Conservation (phyloP, 148 eudicot species). For the Oxyria digyna region DNA sequence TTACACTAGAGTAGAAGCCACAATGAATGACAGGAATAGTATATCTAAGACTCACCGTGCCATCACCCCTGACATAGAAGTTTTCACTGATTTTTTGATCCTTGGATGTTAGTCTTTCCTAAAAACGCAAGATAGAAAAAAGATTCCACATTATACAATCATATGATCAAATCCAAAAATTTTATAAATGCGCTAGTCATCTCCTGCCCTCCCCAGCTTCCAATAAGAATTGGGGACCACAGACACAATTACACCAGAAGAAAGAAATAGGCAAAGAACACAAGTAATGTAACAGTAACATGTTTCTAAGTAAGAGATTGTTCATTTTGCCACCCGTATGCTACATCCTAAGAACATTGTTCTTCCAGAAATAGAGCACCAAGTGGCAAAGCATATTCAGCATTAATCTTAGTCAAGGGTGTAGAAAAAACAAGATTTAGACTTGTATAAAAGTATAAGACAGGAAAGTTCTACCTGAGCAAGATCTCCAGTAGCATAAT, state of each 20-base stretch:
- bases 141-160: not conserved
- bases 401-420: not conserved
- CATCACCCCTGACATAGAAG: slow-evolving; percentile 97
- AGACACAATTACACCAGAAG: not conserved
- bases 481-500: slow-evolving; percentile 98
- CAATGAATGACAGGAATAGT: not conserved
- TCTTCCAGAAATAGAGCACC: not conserved
- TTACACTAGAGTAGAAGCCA: slow-evolving; percentile 8
- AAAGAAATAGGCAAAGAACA: not conserved
- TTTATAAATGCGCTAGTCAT: not conserved
- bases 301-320: not conserved
- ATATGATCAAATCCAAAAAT: not conserved
- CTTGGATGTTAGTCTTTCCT: slow-evolving; percentile 84
- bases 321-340: not conserved
- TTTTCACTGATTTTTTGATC: slow-evolving; percentile 95
- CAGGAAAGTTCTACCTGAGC: slow-evolving; percentile 61
- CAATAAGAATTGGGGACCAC: not conserved
- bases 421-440: not conserved
- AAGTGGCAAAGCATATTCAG: not conserved
- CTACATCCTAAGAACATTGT: not conserved
- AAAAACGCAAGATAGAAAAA: slow-evolving; percentile 9
- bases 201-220: not conserved
- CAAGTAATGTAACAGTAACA: not conserved
- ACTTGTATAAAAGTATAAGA: not conserved
- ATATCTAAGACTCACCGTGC: slow-evolving; percentile 55